These are phyloP conservation scores for Asterella californica DNA, from an alignment of 225 moss, liverwort and hornwort species.

Conservation along the genomic window DNA sequence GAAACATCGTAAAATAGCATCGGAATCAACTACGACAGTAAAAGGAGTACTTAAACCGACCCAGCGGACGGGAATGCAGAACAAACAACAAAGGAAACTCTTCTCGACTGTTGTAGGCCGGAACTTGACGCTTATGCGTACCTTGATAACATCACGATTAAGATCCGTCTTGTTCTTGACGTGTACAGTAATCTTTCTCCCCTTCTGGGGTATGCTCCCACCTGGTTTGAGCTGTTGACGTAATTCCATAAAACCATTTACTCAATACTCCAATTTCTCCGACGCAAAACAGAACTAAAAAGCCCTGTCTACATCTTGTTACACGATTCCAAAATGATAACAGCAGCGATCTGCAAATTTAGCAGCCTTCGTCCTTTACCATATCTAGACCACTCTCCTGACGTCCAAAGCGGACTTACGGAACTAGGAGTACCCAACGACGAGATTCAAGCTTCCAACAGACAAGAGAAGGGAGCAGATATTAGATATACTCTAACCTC, in stretches of 20 bases:
- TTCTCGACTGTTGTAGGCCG: neutral
- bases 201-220: constrained; percentile 70
- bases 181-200: constrained; percentile 53
- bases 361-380: neutral
- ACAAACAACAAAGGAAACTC: too few species aligned
- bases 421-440: neutral
- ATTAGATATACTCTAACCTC: too few species aligned
- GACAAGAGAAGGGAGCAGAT: too few species aligned
- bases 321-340: neutral
- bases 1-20: neutral
- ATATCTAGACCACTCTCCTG: neutral
- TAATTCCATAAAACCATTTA: neutral
- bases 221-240: constrained; percentile 69
- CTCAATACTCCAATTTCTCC: neutral
- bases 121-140: constrained; percentile 12
- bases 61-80: too few species aligned
- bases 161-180: constrained; percentile 55
- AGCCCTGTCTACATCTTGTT: neutral
- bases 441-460: neutral
- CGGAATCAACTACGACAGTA: neutral
- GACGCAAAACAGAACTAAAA: neutral
- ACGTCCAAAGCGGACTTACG: neutral
- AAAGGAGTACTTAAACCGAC: neutral
- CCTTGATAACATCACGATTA: constrained; percentile 81
- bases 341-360: neutral